Conservation (phyloP, 1,284 basidiomycete species). For the Boletus semigastroideus region DNA sequence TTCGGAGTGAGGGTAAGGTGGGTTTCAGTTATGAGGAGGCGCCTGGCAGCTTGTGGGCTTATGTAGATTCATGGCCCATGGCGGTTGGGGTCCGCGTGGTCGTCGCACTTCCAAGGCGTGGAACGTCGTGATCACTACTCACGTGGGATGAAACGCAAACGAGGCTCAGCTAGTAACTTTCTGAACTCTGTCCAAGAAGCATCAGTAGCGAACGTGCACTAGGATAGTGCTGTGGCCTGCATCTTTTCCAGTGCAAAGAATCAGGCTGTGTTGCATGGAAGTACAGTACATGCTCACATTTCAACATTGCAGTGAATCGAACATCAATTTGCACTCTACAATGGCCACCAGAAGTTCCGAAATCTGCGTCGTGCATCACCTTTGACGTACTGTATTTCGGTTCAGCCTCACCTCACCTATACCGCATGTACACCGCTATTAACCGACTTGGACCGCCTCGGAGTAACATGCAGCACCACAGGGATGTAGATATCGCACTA, state of each 20-base stretch:
- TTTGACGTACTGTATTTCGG: slow-evolving; percentile 19
- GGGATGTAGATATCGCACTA: not conserved
- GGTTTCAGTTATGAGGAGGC: slow-evolving; percentile 11
- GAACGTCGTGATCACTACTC: slow-evolving; percentile 9
- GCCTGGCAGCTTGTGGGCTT: slow-evolving; percentile 18
- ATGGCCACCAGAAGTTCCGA: no score
- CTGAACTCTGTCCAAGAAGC: slow-evolving; percentile 12
- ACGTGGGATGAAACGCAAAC: slow-evolving; percentile 19
- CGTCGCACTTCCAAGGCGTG: slow-evolving; percentile 31
- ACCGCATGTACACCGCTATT: slow-evolving; percentile 16
- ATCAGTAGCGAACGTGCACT: not conserved
- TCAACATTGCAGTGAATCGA: slow-evolving; percentile 10
- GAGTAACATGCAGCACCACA: not conserved
- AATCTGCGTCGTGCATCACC: not conserved
- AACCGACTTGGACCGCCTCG: not conserved
- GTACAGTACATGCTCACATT: not conserved
- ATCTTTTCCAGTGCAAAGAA: slow-evolving; percentile 9
- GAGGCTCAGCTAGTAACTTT: not conserved
- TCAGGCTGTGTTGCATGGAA: not conserved
- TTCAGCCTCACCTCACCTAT: slow-evolving; percentile 12
- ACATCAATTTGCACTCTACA: slow-evolving; percentile 1
- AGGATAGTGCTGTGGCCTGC: slow-evolving; percentile 4
- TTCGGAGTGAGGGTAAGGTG: slow-evolving; percentile 10
- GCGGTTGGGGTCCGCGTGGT: slow-evolving; percentile 25
- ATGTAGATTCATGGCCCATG: slow-evolving; percentile 23